A percentile compares a stretch with the other conserved stretches of the same genome.
Evolutionary conservation across 768 basidiomycete genomes (phyloP).

Genomic region (Kwoniella sp.): DNA sequence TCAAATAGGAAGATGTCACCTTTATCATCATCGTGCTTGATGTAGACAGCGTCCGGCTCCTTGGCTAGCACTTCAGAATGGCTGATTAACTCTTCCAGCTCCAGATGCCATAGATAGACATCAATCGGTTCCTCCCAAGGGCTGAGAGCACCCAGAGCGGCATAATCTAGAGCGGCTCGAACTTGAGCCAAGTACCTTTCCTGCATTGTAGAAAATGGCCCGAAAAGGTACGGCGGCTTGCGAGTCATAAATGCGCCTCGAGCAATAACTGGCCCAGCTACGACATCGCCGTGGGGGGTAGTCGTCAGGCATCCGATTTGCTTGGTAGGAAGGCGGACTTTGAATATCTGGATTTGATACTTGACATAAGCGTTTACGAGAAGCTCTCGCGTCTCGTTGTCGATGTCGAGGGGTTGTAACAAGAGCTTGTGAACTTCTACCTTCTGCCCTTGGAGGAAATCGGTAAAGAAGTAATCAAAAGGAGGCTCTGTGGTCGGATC

Average conservation of each 20-base stretch:
- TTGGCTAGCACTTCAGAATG: neutral
- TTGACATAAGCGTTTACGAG: slow-evolving; percentile 7
- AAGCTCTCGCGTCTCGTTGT: neutral
- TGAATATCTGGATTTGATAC: slow-evolving; percentile 4
- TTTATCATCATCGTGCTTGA: slow-evolving; percentile 37
- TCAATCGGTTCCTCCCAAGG: slow-evolving; percentile 1
- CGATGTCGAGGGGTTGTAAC: neutral
- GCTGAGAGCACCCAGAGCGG: neutral
- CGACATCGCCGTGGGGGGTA: too few relatives aligned
- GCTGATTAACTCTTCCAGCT: slow-evolving; percentile 9
- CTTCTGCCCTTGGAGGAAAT: slow-evolving; percentile 2
- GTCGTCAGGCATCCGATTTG: slow-evolving; percentile 4
- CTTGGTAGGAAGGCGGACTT: neutral
- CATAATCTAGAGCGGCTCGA: slow-evolving; percentile 8
- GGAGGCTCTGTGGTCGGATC: neutral
- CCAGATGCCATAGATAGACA: slow-evolving; percentile 19
- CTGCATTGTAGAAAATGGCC: slow-evolving; percentile 14
- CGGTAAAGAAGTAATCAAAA: slow-evolving; percentile 18
- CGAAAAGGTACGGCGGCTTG: slow-evolving; percentile 20
- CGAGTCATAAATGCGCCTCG: neutral
- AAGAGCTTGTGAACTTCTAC: neutral
- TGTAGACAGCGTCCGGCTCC: slow-evolving; percentile 18
- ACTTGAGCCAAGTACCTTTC: slow-evolving; percentile 23
- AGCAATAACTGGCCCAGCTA: slow-evolving; percentile 11
- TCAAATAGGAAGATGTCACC: slow-evolving; percentile 50